Conservation (phyloP, 768 basidiomycete genomes). For the Cystofilobasidium ferigula region DNA sequence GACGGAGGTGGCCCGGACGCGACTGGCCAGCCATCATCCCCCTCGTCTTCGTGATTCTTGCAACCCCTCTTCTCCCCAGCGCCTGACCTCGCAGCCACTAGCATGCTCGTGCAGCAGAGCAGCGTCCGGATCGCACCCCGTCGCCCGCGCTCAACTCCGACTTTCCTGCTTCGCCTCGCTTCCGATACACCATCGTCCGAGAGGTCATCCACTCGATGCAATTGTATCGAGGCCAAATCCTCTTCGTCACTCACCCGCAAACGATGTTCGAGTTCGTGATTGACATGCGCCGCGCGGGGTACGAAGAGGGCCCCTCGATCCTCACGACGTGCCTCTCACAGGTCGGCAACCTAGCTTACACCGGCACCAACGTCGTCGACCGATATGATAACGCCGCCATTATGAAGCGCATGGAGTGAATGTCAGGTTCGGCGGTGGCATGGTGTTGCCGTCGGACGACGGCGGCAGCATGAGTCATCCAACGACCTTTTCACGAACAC, state of each 20-base stretch:
- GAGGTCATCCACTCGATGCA: constrained; percentile 3
- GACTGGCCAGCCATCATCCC: too few relatives aligned
- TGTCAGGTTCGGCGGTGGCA: too few relatives aligned
- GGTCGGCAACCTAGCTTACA: constrained; percentile 13
- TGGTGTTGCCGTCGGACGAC: too few relatives aligned
- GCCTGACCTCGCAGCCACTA: background rate
- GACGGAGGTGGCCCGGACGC: too few relatives aligned
- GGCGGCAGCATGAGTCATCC: too few relatives aligned
- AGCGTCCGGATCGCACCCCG: background rate
- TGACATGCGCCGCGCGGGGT: constrained; percentile 18
- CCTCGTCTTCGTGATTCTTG: too few relatives aligned
- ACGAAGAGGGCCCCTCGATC: constrained; percentile 16
- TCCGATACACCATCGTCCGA: background rate
- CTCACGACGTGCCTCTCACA: constrained; percentile 17
- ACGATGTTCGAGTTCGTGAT: constrained; percentile 14
- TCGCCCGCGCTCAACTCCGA: background rate
- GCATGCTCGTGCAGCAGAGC: background rate
- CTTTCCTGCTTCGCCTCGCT: background rate
- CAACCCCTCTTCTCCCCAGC: background rate
- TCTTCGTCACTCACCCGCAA: background rate
- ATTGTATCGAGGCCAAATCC: background rate
- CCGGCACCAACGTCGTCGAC: constrained; percentile 3
- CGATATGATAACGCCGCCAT: constrained; percentile 13
- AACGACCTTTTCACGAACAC: too few relatives aligned
- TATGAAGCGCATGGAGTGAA: constrained; percentile 3